phyloP scores from a whole-genome alignment of 345 rosid species.

The Brassica rapa region DNA sequence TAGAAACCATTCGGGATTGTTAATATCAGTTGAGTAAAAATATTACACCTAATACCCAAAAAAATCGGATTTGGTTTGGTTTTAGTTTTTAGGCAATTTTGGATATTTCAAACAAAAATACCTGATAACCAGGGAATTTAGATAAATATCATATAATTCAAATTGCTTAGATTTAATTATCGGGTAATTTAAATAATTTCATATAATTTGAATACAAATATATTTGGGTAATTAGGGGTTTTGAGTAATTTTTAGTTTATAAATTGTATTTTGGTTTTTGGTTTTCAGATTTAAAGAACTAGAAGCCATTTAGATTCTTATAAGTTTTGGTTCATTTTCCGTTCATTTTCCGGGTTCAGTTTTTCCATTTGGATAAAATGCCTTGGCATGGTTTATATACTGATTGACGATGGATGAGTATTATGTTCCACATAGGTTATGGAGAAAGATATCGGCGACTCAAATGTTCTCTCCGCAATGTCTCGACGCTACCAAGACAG shows the following conservation, averaged over 20 bases:
- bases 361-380: neutral
- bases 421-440: slow-evolving; percentile 6
- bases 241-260: neutral
- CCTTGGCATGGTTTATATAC: neutral
- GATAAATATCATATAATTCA: no score
- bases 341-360: neutral
- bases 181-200: no score
- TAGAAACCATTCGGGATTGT: neutral
- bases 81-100: no score
- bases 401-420: neutral
- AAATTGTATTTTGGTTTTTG: no score
- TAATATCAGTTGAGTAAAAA: no score
- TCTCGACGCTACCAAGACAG: neutral
- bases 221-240: no score
- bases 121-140: no score
- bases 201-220: no score
- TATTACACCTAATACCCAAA: no score
- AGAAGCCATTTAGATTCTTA: neutral
- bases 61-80: no score
- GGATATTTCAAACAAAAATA: no score
- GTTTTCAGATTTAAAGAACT: neutral
- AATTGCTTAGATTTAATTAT: no score
- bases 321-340: neutral
- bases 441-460: slow-evolving; percentile 21
- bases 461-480: slow-evolving; percentile 13